These are phyloP conservation scores for Mimosa bimucronata DNA, from an alignment of 306 rosid genomes.

Conservation along the genomic window DNA sequence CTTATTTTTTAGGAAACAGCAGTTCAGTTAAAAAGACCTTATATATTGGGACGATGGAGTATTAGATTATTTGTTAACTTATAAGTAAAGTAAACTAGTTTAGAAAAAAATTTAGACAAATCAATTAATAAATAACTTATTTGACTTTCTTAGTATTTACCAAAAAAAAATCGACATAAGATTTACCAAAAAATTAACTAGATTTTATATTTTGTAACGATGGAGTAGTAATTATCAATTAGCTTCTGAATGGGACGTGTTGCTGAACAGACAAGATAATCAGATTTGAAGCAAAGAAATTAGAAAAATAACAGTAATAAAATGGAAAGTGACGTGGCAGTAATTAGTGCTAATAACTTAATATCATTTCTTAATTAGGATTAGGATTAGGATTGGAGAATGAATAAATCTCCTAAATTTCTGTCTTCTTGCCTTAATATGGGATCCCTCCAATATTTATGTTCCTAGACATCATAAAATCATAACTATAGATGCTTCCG, in stretches of 20 bases:
- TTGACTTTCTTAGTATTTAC: no score
- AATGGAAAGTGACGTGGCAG: neutral
- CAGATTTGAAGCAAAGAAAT: neutral
- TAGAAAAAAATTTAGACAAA: no score
- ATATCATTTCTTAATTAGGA: neutral
- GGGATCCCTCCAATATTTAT: neutral
- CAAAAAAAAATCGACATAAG: no score
- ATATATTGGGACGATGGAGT: no score
- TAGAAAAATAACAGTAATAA: neutral
- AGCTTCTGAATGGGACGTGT: neutral
- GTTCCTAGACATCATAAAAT: neutral
- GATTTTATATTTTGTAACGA: no score
- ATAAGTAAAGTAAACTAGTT: no score
- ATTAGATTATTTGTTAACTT: no score
- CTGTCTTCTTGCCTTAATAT: neutral
- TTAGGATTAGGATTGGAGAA: neutral
- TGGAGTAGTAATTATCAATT: no score
- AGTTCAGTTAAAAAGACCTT: no score
- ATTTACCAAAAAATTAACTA: no score
- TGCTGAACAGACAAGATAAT: neutral
- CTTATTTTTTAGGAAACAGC: no score
- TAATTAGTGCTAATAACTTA: neutral
- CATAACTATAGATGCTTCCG: neutral
- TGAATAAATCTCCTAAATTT: neutral
- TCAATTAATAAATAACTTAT: no score